These are phyloP conservation scores for Teratosphaeria gauchensis DNA, from an alignment of 2,329 filamentous ascomycete genomes.

Conservation along the genomic window DNA sequence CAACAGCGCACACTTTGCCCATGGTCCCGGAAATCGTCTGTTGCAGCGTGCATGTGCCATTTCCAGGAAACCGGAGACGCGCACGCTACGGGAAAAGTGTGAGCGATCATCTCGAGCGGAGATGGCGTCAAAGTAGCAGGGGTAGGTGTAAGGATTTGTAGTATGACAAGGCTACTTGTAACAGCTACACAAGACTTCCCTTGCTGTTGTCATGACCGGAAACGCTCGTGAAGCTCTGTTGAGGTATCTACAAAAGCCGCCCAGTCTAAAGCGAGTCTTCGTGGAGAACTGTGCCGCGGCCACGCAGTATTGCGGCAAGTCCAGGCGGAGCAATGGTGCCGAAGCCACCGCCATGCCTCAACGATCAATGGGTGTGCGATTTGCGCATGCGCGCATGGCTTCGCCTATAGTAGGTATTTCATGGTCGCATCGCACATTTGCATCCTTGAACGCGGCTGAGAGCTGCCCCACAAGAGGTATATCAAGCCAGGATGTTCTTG, in stretches of 20 bases:
- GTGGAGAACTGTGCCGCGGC: background rate
- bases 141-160: background rate
- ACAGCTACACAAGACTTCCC: slow-evolving; percentile 3
- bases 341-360: background rate
- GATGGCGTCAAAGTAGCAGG: background rate
- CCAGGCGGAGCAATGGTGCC: background rate
- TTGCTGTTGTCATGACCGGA: slow-evolving; percentile 6
- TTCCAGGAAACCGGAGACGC: background rate
- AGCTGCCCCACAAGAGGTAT: background rate
- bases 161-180: background rate
- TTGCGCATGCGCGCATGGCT: background rate
- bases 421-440: background rate
- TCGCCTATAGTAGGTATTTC: background rate
- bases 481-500: background rate
- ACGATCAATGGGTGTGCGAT: background rate
- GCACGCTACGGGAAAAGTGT: background rate
- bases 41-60: background rate
- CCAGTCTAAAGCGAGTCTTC: background rate
- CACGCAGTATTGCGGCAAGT: background rate
- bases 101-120: background rate
- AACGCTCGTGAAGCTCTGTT: background rate
- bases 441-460: background rate
- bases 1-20: background rate
- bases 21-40: background rate
- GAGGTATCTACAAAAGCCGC: background rate